Base-by-base conservation (phyloP, 1,284 basidiomycete genomes). In the Irpex sp. region DNA sequence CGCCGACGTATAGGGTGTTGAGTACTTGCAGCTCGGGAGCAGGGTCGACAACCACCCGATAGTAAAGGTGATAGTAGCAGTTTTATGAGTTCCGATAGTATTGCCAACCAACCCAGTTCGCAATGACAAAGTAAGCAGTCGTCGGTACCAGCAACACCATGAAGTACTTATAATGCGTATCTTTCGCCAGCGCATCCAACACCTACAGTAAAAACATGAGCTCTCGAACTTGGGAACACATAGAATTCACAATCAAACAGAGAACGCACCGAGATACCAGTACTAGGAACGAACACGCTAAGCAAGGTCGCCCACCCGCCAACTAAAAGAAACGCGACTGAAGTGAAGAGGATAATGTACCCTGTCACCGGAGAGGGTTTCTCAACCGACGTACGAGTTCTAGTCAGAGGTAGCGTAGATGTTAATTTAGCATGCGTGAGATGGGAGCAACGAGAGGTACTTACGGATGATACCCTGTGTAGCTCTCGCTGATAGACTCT, bases 41-140 rank as follows among this genome's bases (percentile, higher is more conserved):
- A 26, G 26, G 26, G 26, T 26, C 26, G 3, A 26, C 26, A 26
- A 26, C 26, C 2, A 26, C 26, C 4, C 26, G 26, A 26, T 26
- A 26, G 26, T 26, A 26, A 26, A 26, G 26, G 26, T 26, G 26
- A 26, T 26, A 26, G 26, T 26, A 26, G 26, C 26, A 26, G 26
- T 44, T 51, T 82, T 73, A 91, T 6, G 93, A 93, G 75, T 94
- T 94, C 55, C 90, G 86, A 75, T 93, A 97, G 75, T 93, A 96
- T 74, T 96, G 93, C 94, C 94, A 97, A 55, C 94, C 94, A 47
- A 95, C 93, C 96, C 96, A 98, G 72, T 97, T 97, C 51, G 94
- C 93, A 71, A 98, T 97, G 59, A 94, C 91, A 74, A 94, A 96
- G 77, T 93, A 95, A 38, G 90, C 82, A 13, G 82, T 86, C 15